These are phyloP conservation scores for Boletus sp. DNA, from an alignment of 768 basidiomycete species.

Conservation along the genomic window DNA sequence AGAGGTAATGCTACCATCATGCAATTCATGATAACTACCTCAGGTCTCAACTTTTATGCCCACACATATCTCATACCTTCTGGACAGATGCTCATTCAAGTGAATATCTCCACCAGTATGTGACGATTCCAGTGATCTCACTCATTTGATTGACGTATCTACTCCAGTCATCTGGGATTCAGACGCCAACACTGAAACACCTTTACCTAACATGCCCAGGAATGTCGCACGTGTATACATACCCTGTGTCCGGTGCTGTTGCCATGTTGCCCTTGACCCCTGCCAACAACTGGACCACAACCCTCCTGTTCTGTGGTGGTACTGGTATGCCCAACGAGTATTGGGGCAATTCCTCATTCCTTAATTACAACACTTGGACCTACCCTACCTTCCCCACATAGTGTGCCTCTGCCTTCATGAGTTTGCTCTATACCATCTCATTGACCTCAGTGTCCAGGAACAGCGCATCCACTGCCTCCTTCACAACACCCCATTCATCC, in stretches of 20 bases:
- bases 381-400: slow-evolving; percentile 67
- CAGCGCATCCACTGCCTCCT: no score
- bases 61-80: slow-evolving; percentile 74
- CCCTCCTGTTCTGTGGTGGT: slow-evolving; percentile 91
- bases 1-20: slow-evolving; percentile 51
- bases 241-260: slow-evolving; percentile 87
- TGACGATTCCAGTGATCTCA: background rate
- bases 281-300: slow-evolving; percentile 82
- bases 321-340: slow-evolving; percentile 67
- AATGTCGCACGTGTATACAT: slow-evolving; percentile 76
- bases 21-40: slow-evolving; percentile 68
- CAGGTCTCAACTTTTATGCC: slow-evolving; percentile 76
- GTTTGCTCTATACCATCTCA: no score
- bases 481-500: no score
- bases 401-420: no score
- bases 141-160: background rate
- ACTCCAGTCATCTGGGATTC: slow-evolving; percentile 51
- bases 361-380: slow-evolving; percentile 71
- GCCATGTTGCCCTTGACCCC: slow-evolving; percentile 92
- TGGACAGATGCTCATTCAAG: slow-evolving; percentile 79
- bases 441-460: no score
- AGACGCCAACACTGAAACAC: slow-evolving; percentile 53
- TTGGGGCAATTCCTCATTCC: slow-evolving; percentile 79
- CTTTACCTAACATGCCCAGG: slow-evolving; percentile 70
- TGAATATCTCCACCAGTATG: slow-evolving; percentile 51